Conservation (phyloP, 202 grass and related monocot genomes). For the Digitaria exilis region DNA sequence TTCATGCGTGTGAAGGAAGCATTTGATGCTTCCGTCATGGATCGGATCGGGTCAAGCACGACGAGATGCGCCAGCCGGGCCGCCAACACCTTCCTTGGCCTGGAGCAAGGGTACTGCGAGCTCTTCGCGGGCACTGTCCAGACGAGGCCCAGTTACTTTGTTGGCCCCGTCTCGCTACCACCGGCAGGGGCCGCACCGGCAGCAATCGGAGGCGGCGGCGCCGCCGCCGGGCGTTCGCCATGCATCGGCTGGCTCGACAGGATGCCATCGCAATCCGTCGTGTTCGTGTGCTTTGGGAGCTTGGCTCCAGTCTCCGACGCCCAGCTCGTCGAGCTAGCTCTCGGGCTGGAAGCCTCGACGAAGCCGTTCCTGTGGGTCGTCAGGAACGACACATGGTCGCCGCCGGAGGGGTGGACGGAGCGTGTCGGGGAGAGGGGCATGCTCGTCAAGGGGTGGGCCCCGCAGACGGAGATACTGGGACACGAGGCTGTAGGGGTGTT, state of each 20-base stretch:
- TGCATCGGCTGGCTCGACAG: slow-evolving; percentile 25
- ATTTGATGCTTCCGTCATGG: accelerated
- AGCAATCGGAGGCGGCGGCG: not conserved
- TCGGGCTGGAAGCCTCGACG: slow-evolving; percentile 31
- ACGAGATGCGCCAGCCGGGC: not conserved
- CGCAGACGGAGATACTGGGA: slow-evolving; percentile 36
- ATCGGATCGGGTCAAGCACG: not conserved
- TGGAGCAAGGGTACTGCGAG: slow-evolving; percentile 36
- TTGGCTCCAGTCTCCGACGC: not conserved
- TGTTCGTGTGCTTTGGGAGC: slow-evolving; percentile 40
- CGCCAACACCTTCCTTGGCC: slow-evolving; percentile 33
- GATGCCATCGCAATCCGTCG: slow-evolving; percentile 15
- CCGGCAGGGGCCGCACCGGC: too few species aligned
- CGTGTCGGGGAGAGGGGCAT: slow-evolving; percentile 31
- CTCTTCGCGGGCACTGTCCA: not conserved
- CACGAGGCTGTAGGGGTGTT: slow-evolving; percentile 54
- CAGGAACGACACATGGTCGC: not conserved
- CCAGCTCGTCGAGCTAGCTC: slow-evolving; percentile 31
- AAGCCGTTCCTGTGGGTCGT: slow-evolving; percentile 37
- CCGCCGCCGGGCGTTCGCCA: not conserved
- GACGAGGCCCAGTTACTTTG: not conserved
- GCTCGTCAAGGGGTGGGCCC: slow-evolving; percentile 37
- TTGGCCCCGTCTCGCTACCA: not conserved
- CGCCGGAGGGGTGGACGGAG: not conserved
- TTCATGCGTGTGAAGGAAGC: not conserved